Percentiles rank a stretch among this genome's conserved stretches.
These are phyloP conservation scores for Colletotrichum tropicicola DNA, from an alignment of 2,329 filamentous ascomycete species.

Conservation along the genomic window DNA sequence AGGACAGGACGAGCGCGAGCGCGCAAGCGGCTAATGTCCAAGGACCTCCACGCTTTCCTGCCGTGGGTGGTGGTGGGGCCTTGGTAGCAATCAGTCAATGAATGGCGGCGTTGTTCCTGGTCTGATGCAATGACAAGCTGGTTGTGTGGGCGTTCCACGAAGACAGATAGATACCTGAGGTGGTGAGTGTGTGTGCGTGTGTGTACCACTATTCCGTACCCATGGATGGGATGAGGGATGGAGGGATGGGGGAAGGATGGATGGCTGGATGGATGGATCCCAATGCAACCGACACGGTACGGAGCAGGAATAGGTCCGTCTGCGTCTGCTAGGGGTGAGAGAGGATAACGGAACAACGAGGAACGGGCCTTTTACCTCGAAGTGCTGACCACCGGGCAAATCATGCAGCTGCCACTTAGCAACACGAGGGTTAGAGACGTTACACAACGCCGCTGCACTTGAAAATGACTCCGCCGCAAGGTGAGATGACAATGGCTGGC, in stretches of 20 bases:
- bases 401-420: slow-evolving; percentile 13
- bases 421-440: slow-evolving; percentile 16
- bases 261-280: slow-evolving; percentile 9
- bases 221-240: slow-evolving; percentile 16
- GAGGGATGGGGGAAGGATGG: slow-evolving; percentile 14
- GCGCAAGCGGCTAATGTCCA: slow-evolving; percentile 23
- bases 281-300: slow-evolving; percentile 20
- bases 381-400: slow-evolving; percentile 24
- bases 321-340: not conserved
- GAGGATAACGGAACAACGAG: slow-evolving; percentile 1
- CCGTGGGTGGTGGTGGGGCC: slow-evolving; percentile 25
- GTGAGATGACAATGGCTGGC: slow-evolving; percentile 15
- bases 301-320: slow-evolving; percentile 11
- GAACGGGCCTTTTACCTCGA: slow-evolving; percentile 4
- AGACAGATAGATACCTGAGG: too few species aligned
- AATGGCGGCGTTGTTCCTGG: slow-evolving; percentile 18
- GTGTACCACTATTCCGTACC: not conserved
- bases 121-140: slow-evolving; percentile 22
- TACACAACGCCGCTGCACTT: slow-evolving; percentile 25
- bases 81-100: slow-evolving; percentile 15
- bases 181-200: not conserved
- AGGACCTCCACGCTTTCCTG: slow-evolving; percentile 14
- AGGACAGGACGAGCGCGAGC: not conserved
- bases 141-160: slow-evolving; percentile 1
- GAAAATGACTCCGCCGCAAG: slow-evolving; percentile 14